phyloP scores from a whole-genome alignment of 371 early-diverging fungal species.

The Saksenaea vasiformis region DNA sequence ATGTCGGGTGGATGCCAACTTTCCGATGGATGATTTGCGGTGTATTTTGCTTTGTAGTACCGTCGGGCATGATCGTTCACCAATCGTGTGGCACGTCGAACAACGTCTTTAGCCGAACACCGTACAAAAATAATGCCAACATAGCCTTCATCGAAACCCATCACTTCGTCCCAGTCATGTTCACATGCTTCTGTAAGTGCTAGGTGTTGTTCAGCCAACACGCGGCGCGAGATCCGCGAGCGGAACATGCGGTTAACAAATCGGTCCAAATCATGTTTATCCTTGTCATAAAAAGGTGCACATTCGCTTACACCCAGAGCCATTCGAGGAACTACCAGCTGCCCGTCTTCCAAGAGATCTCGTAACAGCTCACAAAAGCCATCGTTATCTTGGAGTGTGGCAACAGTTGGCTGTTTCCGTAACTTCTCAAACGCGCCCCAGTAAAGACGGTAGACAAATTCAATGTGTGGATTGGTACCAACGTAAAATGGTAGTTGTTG shows the following conservation, averaged over 20 bases:
- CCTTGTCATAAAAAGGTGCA: slow-evolving; percentile 45
- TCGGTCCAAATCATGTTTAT: slow-evolving; percentile 56
- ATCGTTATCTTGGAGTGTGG: slow-evolving; percentile 72
- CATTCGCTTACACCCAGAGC: slow-evolving; percentile 87
- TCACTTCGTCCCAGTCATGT: slow-evolving; percentile 35
- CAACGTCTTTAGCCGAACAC: slow-evolving; percentile 54
- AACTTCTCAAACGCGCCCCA: slow-evolving; percentile 87
- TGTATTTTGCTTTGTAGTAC: background rate
- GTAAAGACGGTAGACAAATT: slow-evolving; percentile 84
- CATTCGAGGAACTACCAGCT: slow-evolving; percentile 83
- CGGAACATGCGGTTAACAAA: slow-evolving; percentile 90
- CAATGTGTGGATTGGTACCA: slow-evolving; percentile 90
- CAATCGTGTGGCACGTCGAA: slow-evolving; percentile 38
- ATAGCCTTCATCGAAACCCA: slow-evolving; percentile 46
- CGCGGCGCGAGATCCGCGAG: slow-evolving; percentile 89
- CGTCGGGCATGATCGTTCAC: slow-evolving; percentile 15
- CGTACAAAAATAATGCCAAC: slow-evolving; percentile 65
- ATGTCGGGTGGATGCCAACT: slow-evolving; percentile 21
- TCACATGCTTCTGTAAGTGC: slow-evolving; percentile 72
- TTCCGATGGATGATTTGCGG: background rate
- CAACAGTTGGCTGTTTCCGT: slow-evolving; percentile 66
- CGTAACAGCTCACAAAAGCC: slow-evolving; percentile 75
- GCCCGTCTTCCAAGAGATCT: slow-evolving; percentile 71
- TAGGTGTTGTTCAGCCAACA: slow-evolving; percentile 92
- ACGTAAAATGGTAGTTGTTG: slow-evolving; percentile 91